Evolutionary conservation across 768 basidiomycete genomes (phyloP).

Genomic region (Boletus sensibilis): DNA sequence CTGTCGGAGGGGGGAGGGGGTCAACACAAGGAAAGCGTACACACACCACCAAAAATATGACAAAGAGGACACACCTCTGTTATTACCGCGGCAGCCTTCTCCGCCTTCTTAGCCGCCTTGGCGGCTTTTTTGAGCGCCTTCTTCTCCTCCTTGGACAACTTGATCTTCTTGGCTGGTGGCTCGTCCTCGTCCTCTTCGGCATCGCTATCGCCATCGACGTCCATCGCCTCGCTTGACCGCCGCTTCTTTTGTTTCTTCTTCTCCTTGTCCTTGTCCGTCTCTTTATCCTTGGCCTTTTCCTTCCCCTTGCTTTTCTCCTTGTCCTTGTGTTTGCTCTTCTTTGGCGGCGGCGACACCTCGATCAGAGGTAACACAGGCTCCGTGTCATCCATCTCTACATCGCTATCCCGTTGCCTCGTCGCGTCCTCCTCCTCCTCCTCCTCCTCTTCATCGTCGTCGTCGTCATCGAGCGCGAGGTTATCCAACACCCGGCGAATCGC

Average conservation of each 20-base stretch:
- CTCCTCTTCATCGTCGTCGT: constrained; percentile 54
- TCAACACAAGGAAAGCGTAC: background rate
- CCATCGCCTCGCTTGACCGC: constrained; percentile 65
- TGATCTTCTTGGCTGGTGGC: constrained; percentile 64
- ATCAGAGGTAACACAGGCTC: constrained; percentile 57
- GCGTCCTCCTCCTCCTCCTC: constrained; percentile 39
- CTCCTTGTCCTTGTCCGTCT: constrained; percentile 32
- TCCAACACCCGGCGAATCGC: constrained; percentile 88
- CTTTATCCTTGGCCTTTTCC: background rate
- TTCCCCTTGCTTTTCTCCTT: constrained; percentile 34
- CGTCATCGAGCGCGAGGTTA: constrained; percentile 67
- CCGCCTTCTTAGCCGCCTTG: constrained; percentile 60
- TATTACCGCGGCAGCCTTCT: constrained; percentile 31
- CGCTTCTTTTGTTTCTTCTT: constrained; percentile 49
- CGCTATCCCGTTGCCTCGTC: constrained; percentile 13
- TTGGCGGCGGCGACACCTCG: constrained; percentile 54
- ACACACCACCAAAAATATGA: background rate
- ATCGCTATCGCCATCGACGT: constrained; percentile 55
- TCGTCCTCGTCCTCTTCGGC: constrained; percentile 38
- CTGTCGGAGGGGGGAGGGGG: constrained; percentile 11
- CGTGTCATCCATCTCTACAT: constrained; percentile 45
- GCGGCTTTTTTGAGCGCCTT: constrained; percentile 78
- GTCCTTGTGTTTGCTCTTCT: constrained; percentile 50
- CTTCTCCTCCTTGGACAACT: constrained; percentile 83
- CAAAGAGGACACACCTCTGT: constrained; percentile 37